Evolutionary conservation across 257 asterid species (phyloP), one percentile per base, ranked within the genome.

Genomic region (Verbena officinalis): DNA sequence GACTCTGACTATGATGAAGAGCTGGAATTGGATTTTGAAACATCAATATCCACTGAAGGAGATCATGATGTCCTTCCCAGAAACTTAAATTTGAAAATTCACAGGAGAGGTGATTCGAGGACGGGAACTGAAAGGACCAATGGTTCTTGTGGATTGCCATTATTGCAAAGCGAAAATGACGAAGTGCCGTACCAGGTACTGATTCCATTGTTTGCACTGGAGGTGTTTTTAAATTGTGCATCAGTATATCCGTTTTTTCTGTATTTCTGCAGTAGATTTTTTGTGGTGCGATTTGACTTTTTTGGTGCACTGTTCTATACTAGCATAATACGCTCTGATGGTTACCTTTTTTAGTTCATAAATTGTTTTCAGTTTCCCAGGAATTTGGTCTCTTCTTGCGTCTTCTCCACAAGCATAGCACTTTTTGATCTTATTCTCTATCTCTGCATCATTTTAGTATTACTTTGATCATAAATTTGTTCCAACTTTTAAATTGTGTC

Each of bases 1-100:
- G 97, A 87, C 75, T 90, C 96, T 36, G 97, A 91, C 67, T 87
- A 81, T 64, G 97, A 87, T 24, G 98, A 86, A 52, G 98, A 82
- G 61, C 71, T 88, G 51, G 96, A 94, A 77, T 72, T 86, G 70
- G 96, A 86, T 78, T 84, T 84, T 79, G 98, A 82, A 74, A 71
- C 96, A 59, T 71, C 95, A 70, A 38, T 80, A 57, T 71, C 93
- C 45, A 79, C 83, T 46, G 97, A 83, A 73, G 89, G 71, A 64
- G 85, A 74, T 64, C 84, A 60, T 52, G 93, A 78, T 79, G 61
- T 78, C 67, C 77, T 76, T 68, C 93, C 77, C 9, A 90, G 95
- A 79, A 85, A 86, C 73, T 74, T 90, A 65, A 88, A 83, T 72
- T 74, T 90, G 65, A 78, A 86, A 76, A 74, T 85, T 52, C 93